These are phyloP conservation scores for Meripilus lineatus DNA, from an alignment of 1,284 basidiomycete genomes.

Conservation along the genomic window DNA sequence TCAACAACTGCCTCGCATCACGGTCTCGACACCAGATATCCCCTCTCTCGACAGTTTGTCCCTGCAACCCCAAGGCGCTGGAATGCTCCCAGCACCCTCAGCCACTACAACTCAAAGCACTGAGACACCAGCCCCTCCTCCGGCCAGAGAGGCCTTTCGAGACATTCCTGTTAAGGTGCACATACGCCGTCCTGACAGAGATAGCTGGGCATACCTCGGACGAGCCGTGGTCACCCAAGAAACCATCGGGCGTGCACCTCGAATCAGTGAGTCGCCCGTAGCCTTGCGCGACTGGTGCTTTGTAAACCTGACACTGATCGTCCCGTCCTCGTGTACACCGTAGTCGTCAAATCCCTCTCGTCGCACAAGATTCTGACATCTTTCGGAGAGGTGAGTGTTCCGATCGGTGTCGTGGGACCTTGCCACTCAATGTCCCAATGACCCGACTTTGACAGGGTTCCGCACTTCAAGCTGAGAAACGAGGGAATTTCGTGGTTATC, in stretches of 20 bases:
- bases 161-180: conserved; percentile 82
- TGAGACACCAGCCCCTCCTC: not conserved
- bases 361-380: conserved; percentile 63
- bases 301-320: too few species aligned
- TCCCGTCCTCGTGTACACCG: too few species aligned
- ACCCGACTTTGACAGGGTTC: conserved; percentile 38
- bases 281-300: not conserved
- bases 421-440: too few species aligned
- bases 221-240: conserved; percentile 71
- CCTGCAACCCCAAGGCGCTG: not conserved
- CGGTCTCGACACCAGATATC: not conserved
- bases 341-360: conserved; percentile 63
- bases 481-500: conserved; percentile 79
- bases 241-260: conserved; percentile 62
- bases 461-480: conserved; percentile 75
- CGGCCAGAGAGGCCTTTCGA: conserved; percentile 48
- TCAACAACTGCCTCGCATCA: not conserved
- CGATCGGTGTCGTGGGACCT: conserved; percentile 14
- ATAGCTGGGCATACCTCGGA: conserved; percentile 77
- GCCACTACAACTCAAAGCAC: too few species aligned
- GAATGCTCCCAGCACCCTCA: too few species aligned
- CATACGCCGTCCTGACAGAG: conserved; percentile 68
- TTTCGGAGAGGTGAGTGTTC: conserved; percentile 59
- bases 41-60: not conserved
- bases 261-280: conserved; percentile 48